These are phyloP conservation scores for Scedosporium minutisporum DNA, from an alignment of 2,329 filamentous ascomycete species.

Conservation along the genomic window DNA sequence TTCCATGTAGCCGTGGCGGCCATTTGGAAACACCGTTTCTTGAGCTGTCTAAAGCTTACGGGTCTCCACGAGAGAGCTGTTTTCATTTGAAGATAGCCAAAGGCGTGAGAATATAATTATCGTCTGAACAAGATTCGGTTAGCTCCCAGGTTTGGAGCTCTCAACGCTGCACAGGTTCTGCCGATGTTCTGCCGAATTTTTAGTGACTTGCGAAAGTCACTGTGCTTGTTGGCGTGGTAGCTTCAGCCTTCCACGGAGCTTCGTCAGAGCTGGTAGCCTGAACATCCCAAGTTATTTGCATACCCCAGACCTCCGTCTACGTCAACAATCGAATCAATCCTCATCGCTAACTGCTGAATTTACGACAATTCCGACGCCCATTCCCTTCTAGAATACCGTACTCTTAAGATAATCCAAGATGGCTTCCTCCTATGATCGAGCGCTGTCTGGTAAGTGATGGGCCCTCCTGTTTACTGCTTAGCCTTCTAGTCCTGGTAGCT, in stretches of 20 bases:
- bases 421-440: slow-evolving; percentile 98
- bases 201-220: background rate
- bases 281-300: slow-evolving; percentile 9
- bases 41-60: too few relatives aligned
- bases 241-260: slow-evolving; percentile 12
- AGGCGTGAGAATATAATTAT: too few relatives aligned
- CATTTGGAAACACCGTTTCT: too few relatives aligned
- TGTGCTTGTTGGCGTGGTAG: background rate
- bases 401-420: slow-evolving; percentile 29
- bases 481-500: slow-evolving; percentile 12
- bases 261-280: slow-evolving; percentile 21
- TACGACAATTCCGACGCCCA: background rate
- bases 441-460: slow-evolving; percentile 75
- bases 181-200: background rate
- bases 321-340: slow-evolving; percentile 6
- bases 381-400: slow-evolving; percentile 8
- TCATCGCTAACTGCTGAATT: slow-evolving; percentile 4
- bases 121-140: too few relatives aligned
- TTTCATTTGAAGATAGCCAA: too few relatives aligned
- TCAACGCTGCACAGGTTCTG: too few relatives aligned
- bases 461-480: slow-evolving; percentile 15
- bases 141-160: too few relatives aligned
- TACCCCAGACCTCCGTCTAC: slow-evolving; percentile 7
- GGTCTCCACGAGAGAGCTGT: too few relatives aligned
- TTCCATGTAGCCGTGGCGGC: too few relatives aligned